A percentile compares a stretch with the other conserved stretches of the same genome.
Conservation (phyloP, 2,329 filamentous ascomycete genomes). For the Calonectria crousiana region DNA sequence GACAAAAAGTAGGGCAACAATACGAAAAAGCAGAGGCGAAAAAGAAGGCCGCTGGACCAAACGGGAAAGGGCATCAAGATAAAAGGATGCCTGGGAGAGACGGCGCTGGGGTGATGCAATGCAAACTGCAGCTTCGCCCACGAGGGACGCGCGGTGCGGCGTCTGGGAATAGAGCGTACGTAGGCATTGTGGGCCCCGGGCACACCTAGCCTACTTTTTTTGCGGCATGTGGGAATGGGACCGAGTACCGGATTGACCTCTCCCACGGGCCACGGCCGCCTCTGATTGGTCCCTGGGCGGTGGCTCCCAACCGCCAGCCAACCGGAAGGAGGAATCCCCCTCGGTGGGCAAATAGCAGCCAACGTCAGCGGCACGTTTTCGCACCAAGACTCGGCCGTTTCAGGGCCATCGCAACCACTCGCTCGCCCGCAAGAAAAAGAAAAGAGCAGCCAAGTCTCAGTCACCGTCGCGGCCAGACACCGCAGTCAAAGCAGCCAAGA, state of each 20-base stretch:
- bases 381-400: neutral
- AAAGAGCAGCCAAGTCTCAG: neutral
- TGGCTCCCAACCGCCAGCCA: neutral
- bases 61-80: constrained; percentile 11
- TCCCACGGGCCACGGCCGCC: neutral
- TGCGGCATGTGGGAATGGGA: neutral
- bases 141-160: constrained; percentile 31
- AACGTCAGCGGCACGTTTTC: neutral
- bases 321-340: neutral
- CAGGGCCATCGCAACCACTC: neutral
- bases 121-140: neutral
- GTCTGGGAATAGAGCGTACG: constrained; percentile 19
- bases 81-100: constrained; percentile 13
- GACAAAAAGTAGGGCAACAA: constrained; percentile 7
- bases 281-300: neutral
- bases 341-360: neutral
- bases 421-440: neutral
- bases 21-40: neutral
- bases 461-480: neutral
- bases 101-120: constrained; percentile 12
- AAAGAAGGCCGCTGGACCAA: neutral
- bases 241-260: neutral
- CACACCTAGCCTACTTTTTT: constrained; percentile 5
- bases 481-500: neutral
- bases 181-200: constrained; percentile 16